Conservation (phyloP, 805 yeast genomes). For the Monosporozyma aerobia region DNA sequence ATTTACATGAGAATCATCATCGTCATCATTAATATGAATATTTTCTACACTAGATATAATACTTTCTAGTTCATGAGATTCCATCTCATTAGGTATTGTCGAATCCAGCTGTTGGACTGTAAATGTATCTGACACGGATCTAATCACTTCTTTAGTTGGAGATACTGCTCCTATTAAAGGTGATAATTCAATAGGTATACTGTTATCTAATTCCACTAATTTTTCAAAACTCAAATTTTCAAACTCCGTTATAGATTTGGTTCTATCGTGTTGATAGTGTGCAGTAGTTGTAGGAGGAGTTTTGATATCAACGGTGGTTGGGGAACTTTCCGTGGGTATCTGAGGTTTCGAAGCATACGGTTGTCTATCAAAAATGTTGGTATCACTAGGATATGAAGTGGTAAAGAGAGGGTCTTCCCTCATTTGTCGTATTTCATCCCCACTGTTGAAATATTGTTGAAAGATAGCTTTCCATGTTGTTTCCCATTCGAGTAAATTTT, state of each 20-base stretch:
- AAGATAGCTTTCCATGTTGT: slow-evolving; percentile 18
- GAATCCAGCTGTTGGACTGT: slow-evolving; percentile 10
- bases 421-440: background rate
- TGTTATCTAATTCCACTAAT: slow-evolving; percentile 18
- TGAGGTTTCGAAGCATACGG: background rate
- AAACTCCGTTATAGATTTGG: slow-evolving; percentile 9
- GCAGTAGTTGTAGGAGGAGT: background rate
- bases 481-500: slow-evolving; percentile 22
- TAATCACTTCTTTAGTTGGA: slow-evolving; percentile 7
- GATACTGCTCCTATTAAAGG: slow-evolving; percentile 4
- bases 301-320: background rate
- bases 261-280: background rate
- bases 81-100: slow-evolving; percentile 2
- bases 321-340: background rate
- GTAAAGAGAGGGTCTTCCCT: background rate
- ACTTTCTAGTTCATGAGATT: slow-evolving; percentile 12
- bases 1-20: background rate
- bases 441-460: slow-evolving; percentile 10
- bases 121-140: slow-evolving; percentile 13
- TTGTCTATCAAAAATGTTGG: background rate
- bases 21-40: background rate
- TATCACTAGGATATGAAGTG: background rate
- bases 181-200: slow-evolving; percentile 16
- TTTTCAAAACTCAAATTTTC: slow-evolving; percentile 19
- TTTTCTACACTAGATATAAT: slow-evolving; percentile 10